These are phyloP conservation scores for Pichia kudriavzevii DNA, from an alignment of 1,139 yeast species.

Conservation along the genomic window DNA sequence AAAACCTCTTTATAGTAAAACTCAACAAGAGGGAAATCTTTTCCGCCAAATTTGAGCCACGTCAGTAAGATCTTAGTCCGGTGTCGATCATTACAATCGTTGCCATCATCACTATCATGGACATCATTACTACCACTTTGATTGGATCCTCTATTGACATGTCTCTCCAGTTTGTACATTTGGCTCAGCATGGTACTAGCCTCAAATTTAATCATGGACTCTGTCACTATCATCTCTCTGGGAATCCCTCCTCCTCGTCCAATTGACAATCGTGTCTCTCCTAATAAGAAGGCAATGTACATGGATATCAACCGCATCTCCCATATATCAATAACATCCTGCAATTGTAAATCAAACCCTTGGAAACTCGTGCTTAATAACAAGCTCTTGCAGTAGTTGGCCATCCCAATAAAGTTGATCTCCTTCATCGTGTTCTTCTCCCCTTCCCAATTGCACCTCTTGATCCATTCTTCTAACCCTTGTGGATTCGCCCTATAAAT, in stretches of 20 bases:
- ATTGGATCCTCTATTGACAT: no score
- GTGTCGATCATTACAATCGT: conserved; percentile 15
- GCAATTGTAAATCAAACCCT: conserved; percentile 15
- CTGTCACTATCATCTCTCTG: conserved; percentile 6
- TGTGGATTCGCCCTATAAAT: conserved; percentile 7
- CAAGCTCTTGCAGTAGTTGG: conserved; percentile 23
- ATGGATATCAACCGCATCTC: conserved; percentile 28
- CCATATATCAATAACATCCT: conserved; percentile 28
- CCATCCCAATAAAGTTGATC: conserved; percentile 16
- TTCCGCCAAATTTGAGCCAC: conserved; percentile 26
- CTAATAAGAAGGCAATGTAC: conserved; percentile 20
- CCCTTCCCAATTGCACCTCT: background rate
- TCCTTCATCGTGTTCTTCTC: background rate
- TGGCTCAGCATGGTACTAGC: no score
- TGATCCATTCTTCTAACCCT: conserved; percentile 3
- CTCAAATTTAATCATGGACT: conserved; percentile 6
- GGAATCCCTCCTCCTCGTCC: background rate
- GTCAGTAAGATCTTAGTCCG: conserved; percentile 20
- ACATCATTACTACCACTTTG: no score
- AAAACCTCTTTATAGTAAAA: conserved; percentile 27
- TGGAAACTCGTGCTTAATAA: conserved; percentile 20
- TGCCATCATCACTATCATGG: no score
- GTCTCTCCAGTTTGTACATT: no score
- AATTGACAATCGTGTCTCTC: conserved; percentile 3
- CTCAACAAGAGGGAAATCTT: conserved; percentile 23